Percentiles rank a stretch among this genome's conserved stretches.
phyloP scores from a whole-genome alignment of 805 yeast genomes.

The Pichia deserticola region DNA sequence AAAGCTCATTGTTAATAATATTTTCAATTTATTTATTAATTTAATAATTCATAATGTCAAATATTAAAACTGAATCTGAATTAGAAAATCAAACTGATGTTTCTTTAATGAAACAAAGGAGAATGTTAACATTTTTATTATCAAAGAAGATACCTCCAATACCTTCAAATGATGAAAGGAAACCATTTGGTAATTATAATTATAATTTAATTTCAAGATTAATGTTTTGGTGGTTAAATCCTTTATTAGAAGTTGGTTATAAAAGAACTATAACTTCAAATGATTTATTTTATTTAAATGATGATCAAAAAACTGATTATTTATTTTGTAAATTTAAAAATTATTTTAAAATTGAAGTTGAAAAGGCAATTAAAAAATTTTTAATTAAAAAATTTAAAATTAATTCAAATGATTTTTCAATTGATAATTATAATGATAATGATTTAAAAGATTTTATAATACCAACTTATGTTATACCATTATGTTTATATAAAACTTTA shows the following conservation, averaged over 20 bases:
- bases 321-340: conserved; percentile 32
- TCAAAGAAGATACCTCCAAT: conserved; percentile 43
- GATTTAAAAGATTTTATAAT: conserved; percentile 18
- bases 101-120: conserved; percentile 29
- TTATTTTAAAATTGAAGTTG: conserved; percentile 27
- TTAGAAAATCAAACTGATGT: conserved; percentile 6
- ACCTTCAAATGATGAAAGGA: conserved; percentile 44
- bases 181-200: conserved; percentile 39
- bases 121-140: conserved; percentile 45
- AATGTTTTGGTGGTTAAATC: conserved; percentile 64
- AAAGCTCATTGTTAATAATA: no score
- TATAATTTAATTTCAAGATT: conserved; percentile 35
- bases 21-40: no score
- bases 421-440: conserved; percentile 12
- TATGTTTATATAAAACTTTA: conserved; percentile 43
- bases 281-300: conserved; percentile 47
- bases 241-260: conserved; percentile 59
- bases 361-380: conserved; percentile 10
- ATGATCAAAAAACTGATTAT: conserved; percentile 35
- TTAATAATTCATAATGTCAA: no score
- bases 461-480: conserved; percentile 19
- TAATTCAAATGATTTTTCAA: conserved; percentile 14
- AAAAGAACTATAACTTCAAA: conserved; percentile 60
- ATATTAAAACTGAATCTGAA: not conserved
- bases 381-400: conserved; percentile 8